These are phyloP conservation scores for Paraleonurus japonicus DNA, from an alignment of 257 asterid species.

Conservation along the genomic window DNA sequence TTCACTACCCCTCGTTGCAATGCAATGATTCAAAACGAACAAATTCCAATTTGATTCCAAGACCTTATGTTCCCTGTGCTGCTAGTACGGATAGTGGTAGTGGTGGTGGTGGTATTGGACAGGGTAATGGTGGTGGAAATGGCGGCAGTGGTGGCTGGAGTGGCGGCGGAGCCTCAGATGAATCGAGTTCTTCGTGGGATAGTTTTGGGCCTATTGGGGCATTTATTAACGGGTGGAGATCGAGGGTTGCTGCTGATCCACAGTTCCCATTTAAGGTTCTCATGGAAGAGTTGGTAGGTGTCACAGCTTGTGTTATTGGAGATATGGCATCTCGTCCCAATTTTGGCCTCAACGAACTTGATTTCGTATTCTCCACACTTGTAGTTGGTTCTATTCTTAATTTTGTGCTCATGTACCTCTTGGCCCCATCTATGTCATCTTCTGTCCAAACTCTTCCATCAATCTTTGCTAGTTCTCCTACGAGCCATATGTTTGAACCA, in stretches of 20 bases:
- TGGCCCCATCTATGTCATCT: conserved; percentile 71
- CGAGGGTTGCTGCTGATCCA: conserved; percentile 86
- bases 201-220: conserved; percentile 77
- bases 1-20: conserved; percentile 23
- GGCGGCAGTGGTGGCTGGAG: conserved; percentile 35
- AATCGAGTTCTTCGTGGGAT: conserved; percentile 36
- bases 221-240: conserved; percentile 78
- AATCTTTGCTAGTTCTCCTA: conserved; percentile 64
- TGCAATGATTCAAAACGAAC: not conserved
- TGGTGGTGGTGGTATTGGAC: conserved; percentile 27
- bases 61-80: conserved; percentile 16
- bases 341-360: conserved; percentile 89
- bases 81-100: conserved; percentile 33
- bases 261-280: conserved; percentile 87
- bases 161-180: conserved; percentile 44
- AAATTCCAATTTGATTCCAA: conserved; percentile 10
- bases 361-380: conserved; percentile 85
- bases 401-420: conserved; percentile 76
- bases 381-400: conserved; percentile 83
- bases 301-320: conserved; percentile 74
- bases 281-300: conserved; percentile 95
- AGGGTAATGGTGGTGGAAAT: conserved; percentile 31
- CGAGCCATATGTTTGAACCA: conserved; percentile 88
- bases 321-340: conserved; percentile 96
- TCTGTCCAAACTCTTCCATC: conserved; percentile 52